Base-by-base conservation (phyloP, 1,284 basidiomycete genomes). In the Ceratobasidium theobromae region DNA sequence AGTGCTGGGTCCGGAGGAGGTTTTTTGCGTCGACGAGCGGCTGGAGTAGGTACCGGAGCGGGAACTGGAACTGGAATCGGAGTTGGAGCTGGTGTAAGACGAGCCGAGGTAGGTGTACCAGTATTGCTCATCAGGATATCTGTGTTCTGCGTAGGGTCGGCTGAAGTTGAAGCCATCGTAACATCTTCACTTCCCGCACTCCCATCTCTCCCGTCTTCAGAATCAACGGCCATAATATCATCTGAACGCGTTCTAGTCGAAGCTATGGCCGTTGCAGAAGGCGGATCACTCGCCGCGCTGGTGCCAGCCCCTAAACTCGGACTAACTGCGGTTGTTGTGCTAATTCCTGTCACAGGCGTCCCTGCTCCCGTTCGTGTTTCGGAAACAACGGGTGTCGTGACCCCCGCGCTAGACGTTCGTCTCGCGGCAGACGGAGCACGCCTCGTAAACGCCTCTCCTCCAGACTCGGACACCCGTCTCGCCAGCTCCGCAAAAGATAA, bases 401-500 rank as follows among this genome's bases (percentile, higher is more conserved):
- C 33, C 12, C 46, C 58, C 25, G 58, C 18, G 18, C 43, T 45
- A 9, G 43, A 45, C 43, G 43, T 45, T n/a, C 43, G 9, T 21
- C 43, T 45, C 43, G 18, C 43, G 5, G 5, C 9, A 11, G 9
- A 11, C 9, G 43, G 43, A 9, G 43, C 18, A 21, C 43, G 43
- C 5, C 12, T 8, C 18, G 43, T 11, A n/a, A 45, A 45, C 43
- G 9, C 18, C 43, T 45, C 33, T 38, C 35, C 4, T 1, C 60
- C 49, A n/a, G 49, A 43, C 25, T 64, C 60, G 21, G 48, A 41
- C 9, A n/a, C 60, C 5, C 60, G 35, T 25, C 60, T 27, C 27
- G 60, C 60, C 14, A 64, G 48, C 43, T 64, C 60, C 3, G 60
- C 60, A 64, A 64, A 64, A 14, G 49, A 64, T 28, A 64, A 40